Percentiles rank a stretch among this genome's conserved stretches.
These are phyloP conservation scores for Paraconiothyrium brasiliense DNA, from an alignment of 2,329 filamentous ascomycete species.

Conservation along the genomic window DNA sequence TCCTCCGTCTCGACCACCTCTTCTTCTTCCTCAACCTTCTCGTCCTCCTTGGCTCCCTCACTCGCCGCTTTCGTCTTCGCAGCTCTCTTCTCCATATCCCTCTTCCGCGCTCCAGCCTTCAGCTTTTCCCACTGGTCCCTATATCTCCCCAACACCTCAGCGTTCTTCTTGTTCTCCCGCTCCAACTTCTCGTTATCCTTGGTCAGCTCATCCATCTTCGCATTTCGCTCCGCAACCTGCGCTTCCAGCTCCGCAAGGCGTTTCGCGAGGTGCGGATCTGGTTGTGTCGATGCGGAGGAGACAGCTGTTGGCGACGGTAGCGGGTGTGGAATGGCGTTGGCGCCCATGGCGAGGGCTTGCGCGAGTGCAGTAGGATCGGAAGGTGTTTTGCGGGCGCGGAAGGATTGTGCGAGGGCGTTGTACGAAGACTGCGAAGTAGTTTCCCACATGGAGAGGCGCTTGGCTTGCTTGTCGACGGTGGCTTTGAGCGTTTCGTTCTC, in stretches of 20 bases:
- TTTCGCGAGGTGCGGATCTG: conserved; percentile 27
- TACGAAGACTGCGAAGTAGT: conserved; percentile 88
- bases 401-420: conserved; percentile 85
- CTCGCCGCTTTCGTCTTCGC: conserved; percentile 42
- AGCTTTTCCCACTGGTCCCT: conserved; percentile 74
- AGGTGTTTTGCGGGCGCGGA: conserved; percentile 48
- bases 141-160: conserved; percentile 64
- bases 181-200: conserved; percentile 70
- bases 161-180: conserved; percentile 69
- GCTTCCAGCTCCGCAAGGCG: conserved; percentile 40
- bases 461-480: conserved; percentile 85
- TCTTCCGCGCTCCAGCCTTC: conserved; percentile 67
- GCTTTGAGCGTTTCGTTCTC: conserved; percentile 89
- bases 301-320: conserved; percentile 15
- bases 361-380: conserved; percentile 40
- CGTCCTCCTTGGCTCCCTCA: conserved; percentile 37
- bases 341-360: conserved; percentile 37
- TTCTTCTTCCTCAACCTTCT: conserved; percentile 18
- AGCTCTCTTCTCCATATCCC: conserved; percentile 39
- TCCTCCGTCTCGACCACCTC: conserved; percentile 31
- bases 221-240: conserved; percentile 34
- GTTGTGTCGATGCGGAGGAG: background rate
- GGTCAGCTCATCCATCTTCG: conserved; percentile 59
- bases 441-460: conserved; percentile 91
- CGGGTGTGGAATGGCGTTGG: conserved; percentile 28